Evolutionary conservation across 208 protist genomes (phyloP), one percentile per base, ranked within the genome.

Genomic region (Phytomonas francai): DNA sequence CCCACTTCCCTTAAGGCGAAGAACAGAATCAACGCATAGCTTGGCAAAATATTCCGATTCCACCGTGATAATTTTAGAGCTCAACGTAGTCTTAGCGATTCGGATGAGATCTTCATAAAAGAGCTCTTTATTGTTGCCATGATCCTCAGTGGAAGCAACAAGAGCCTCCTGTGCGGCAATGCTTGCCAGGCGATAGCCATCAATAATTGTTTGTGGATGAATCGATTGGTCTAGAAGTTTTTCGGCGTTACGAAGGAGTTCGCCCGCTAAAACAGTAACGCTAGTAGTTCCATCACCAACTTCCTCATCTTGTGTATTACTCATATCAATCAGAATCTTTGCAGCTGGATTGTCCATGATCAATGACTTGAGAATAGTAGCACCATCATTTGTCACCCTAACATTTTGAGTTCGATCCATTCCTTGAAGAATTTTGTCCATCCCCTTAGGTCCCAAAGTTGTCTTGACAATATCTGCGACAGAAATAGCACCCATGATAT

Each of bases 261-360:
- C 98, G 67, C 98, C 98, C 8, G 98, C 96, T 31, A 99, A 86
- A 2, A 99, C 98, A 51, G 89, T 97, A 16, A 99, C 99, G 57
- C 85, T 97, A 11, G 99, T 99, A 1, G 99, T 99, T 39, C 99
- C 99, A 89, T 99, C 99, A 64, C 99, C 99, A 32, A 99, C 98
- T 79, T 99, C 98, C 34, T 98, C 95, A 78, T 99, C 99, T 82
- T 99, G 98, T 6, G 97, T 97, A 81, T 99, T 99, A 39, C 96
- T 98, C 79, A 99, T 98, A 62, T 99, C 97, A 74, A 99, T 97
- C 54, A 99, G 85, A 76, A 99, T 96, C 70, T 99, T 99, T 33
- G 97, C 98, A 7, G 98, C 98, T 14, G 99, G 97, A 75, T 99
- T 99, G 72, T 99, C 98, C 69, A 99, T 88, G 62, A 93, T 87